Percentiles rank a stretch among this genome's conserved stretches.
phyloP scores from a whole-genome alignment of 345 rosid species.

The Populus alba region DNA sequence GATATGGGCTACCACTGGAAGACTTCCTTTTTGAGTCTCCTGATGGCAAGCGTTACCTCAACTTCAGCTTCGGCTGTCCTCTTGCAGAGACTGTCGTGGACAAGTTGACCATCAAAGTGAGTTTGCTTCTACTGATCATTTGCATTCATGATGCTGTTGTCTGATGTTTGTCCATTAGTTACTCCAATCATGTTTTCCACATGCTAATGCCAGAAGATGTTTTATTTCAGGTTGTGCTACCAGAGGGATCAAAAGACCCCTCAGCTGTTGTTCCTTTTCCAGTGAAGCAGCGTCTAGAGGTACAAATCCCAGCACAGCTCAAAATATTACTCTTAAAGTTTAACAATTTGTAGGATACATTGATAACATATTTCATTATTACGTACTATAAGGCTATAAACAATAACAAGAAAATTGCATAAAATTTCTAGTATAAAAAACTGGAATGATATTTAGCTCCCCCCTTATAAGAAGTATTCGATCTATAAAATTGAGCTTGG shows the following conservation, averaged over 20 bases:
- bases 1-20: constrained; percentile 83
- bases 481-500: not conserved
- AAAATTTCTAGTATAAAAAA: not conserved
- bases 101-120: constrained; percentile 80
- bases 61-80: constrained; percentile 95
- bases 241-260: constrained; percentile 93
- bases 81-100: constrained; percentile 79
- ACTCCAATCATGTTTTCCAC: constrained; percentile 4
- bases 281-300: constrained; percentile 81
- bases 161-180: not conserved
- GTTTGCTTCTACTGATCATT: constrained; percentile 24
- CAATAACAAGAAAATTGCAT: not conserved
- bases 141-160: constrained; percentile 6
- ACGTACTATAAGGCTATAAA: not conserved
- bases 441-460: not conserved
- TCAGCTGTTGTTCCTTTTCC: constrained; percentile 75
- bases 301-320: constrained; percentile 18
- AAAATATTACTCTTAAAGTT: not conserved
- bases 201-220: constrained; percentile 10
- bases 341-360: not conserved
- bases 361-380: not conserved
- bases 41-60: constrained; percentile 88
- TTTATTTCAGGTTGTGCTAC: constrained; percentile 83
- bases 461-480: not conserved
- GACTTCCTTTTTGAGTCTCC: constrained; percentile 87